Evolutionary conservation across 495 filamentous ascomycete species (phyloP).

Genomic region (Hypomontagnella submonticulosa): DNA sequence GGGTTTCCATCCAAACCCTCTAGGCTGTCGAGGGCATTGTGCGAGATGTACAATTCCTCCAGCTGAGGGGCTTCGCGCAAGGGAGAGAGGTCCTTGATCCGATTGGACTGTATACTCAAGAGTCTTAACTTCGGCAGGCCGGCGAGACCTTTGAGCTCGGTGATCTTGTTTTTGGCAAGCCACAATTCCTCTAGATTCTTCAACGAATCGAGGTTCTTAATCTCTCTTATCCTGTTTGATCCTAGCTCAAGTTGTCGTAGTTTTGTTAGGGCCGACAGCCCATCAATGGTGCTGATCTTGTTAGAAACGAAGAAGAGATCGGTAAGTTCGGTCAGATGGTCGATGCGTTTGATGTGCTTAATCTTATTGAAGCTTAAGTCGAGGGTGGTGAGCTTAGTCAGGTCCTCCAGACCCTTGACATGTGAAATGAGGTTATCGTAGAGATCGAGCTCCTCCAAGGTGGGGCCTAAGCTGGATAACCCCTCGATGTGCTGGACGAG

Average conservation of each 20-base stretch:
- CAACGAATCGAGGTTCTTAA: slow-evolving; percentile 85
- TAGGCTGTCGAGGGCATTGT: slow-evolving; percentile 87
- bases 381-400: slow-evolving; percentile 77
- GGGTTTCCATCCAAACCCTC: slow-evolving; percentile 76
- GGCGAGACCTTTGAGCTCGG: slow-evolving; percentile 77
- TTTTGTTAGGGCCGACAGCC: slow-evolving; percentile 76
- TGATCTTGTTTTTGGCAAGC: slow-evolving; percentile 98
- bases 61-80: slow-evolving; percentile 78
- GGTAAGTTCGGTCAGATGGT: slow-evolving; percentile 79
- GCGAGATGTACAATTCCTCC: slow-evolving; percentile 97
- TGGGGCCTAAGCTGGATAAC: slow-evolving; percentile 69
- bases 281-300: slow-evolving; percentile 88
- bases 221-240: slow-evolving; percentile 90
- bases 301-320: slow-evolving; percentile 97
- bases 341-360: slow-evolving; percentile 94
- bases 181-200: slow-evolving; percentile 85
- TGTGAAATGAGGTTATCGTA: slow-evolving; percentile 98
- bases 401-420: slow-evolving; percentile 81
- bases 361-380: slow-evolving; percentile 99
- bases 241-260: slow-evolving; percentile 88
- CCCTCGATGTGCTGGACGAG: slow-evolving; percentile 81
- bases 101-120: slow-evolving; percentile 97
- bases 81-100: slow-evolving; percentile 81
- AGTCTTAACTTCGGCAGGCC: slow-evolving; percentile 82
- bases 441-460: slow-evolving; percentile 85